These are phyloP conservation scores for Uncinocarpus reesii DNA, from an alignment of 2,329 filamentous ascomycete species.

Conservation along the genomic window DNA sequence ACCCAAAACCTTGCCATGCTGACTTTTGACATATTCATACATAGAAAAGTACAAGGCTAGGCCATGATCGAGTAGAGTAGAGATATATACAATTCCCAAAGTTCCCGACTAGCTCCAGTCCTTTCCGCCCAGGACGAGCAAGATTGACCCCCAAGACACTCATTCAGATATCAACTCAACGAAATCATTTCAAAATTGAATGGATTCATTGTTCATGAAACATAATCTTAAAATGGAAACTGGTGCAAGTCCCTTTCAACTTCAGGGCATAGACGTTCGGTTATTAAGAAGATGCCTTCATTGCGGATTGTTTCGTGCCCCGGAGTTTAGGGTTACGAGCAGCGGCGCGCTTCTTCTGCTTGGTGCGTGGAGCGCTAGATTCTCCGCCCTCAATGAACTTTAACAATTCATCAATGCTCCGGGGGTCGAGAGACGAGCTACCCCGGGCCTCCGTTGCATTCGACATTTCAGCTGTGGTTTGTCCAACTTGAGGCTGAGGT, in stretches of 20 bases:
- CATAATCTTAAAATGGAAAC: neutral
- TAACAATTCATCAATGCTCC: conserved; percentile 85
- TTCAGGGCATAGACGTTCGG: neutral
- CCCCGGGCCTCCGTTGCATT: conserved; percentile 29
- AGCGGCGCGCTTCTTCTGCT: conserved; percentile 38
- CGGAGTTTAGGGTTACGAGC: conserved; percentile 37
- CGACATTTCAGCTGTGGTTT: conserved; percentile 42
- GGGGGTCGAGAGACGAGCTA: conserved; percentile 51
- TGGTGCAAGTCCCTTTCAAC: neutral
- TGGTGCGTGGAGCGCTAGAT: conserved; percentile 30
- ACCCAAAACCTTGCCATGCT: conserved; percentile 11
- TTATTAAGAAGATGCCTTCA: conserved; percentile 22
- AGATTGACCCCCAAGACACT: neutral
- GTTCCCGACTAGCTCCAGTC: conserved; percentile 2
- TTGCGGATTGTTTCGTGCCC: conserved; percentile 32
- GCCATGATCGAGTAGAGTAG: conserved; percentile 16
- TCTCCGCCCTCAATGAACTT: conserved; percentile 79
- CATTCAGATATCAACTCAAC: neutral
- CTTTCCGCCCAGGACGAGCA: conserved; percentile 10
- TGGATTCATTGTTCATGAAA: neutral
- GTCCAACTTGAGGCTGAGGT: conserved; percentile 54
- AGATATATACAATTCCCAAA: conserved; percentile 14
- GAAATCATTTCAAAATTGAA: neutral
- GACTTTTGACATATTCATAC: conserved; percentile 11
- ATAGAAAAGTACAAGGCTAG: conserved; percentile 9